Evolutionary conservation across 2,329 filamentous ascomycete genomes (phyloP).

Genomic region (Drechslerella stenobrocha): DNA sequence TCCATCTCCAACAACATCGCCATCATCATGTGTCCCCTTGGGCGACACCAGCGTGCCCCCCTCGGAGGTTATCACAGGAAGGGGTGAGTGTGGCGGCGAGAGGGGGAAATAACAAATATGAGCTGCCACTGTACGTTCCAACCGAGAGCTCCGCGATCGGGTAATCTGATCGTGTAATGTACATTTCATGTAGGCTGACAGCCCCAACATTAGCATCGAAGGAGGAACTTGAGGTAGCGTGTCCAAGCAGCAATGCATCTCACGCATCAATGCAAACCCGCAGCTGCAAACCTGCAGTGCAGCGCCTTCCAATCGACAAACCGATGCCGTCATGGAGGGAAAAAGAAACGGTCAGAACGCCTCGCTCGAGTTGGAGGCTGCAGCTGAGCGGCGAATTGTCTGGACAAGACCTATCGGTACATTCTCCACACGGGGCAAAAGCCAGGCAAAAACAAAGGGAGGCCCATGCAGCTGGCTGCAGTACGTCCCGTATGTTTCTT

Average conservation of each 20-base stretch:
- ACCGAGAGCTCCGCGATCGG: slow-evolving; percentile 46
- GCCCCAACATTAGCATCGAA: slow-evolving; percentile 4
- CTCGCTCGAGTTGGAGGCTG: background rate
- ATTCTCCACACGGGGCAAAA: background rate
- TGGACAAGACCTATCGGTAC: background rate
- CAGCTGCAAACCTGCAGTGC: background rate
- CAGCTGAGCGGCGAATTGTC: slow-evolving; percentile 7
- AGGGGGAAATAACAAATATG: slow-evolving; percentile 2
- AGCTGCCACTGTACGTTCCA: slow-evolving; percentile 18
- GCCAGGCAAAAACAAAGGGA: background rate
- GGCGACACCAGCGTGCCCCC: too few species aligned
- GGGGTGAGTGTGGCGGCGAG: background rate
- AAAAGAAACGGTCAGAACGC: background rate
- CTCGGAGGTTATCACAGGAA: background rate
- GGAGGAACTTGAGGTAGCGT: background rate
- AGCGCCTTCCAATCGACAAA: slow-evolving; percentile 4
- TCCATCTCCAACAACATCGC: too few species aligned
- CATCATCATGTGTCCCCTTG: too few species aligned
- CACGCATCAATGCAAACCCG: slow-evolving; percentile 2
- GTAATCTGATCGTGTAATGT: slow-evolving; percentile 18
- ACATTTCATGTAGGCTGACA: slow-evolving; percentile 10
- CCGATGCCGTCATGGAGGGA: slow-evolving; percentile 3
- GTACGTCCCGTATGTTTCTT: slow-evolving; percentile 2
- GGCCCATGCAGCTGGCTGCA: background rate
- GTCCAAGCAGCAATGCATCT: slow-evolving; percentile 6